Evolutionary conservation across 176 grass and related monocot genomes (phyloP).

Genomic region (Triticum urartu): DNA sequence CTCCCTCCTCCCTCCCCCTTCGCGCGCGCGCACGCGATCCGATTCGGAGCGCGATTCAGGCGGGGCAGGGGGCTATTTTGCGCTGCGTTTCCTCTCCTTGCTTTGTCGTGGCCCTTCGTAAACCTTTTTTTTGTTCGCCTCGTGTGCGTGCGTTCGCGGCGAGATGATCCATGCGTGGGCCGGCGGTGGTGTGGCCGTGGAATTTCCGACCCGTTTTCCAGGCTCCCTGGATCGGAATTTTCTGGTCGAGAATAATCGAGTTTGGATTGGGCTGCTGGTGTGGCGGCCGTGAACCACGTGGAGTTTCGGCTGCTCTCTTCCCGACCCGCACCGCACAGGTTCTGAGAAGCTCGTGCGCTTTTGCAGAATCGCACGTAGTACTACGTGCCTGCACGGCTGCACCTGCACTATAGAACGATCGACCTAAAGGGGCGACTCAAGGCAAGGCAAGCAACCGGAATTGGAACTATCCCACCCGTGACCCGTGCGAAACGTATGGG

Average conservation of each 20-base stretch:
- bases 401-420: too few species aligned
- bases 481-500: too few species aligned
- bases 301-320: neutral
- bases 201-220: neutral
- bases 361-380: too few species aligned
- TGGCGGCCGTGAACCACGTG: conserved; percentile 10
- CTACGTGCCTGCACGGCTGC: too few species aligned
- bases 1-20: neutral
- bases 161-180: conserved; percentile 8
- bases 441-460: too few species aligned
- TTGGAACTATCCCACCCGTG: too few species aligned
- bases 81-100: neutral
- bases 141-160: too few species aligned
- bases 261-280: conserved; percentile 16
- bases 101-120: neutral
- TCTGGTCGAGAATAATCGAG: conserved; percentile 30
- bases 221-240: neutral
- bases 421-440: too few species aligned
- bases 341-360: neutral
- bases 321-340: neutral
- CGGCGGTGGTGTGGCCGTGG: conserved; percentile 17
- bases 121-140: neutral
- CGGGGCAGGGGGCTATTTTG: neutral
- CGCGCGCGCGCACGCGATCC: neutral
- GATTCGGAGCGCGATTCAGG: conserved; percentile 16